Conservation (phyloP, 139 green algal species). For the Asterochloris sp. region DNA sequence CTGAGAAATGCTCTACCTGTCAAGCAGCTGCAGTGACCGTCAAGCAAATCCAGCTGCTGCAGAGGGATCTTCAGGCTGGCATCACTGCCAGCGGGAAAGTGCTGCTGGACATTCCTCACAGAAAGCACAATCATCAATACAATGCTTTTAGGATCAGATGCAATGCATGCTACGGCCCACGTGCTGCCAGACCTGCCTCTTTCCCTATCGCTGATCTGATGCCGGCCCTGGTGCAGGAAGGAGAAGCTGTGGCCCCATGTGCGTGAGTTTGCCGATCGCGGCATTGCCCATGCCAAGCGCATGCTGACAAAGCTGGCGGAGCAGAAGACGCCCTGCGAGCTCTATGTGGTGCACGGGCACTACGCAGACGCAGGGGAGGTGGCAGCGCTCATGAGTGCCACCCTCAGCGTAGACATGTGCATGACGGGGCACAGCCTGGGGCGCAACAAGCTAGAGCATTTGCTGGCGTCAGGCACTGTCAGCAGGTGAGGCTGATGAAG, state of each 20-base stretch:
- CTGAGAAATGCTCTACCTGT: too few relatives aligned
- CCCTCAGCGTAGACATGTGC: slow-evolving; percentile 85
- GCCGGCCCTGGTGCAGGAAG: slow-evolving; percentile 47
- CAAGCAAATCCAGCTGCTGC: too few relatives aligned
- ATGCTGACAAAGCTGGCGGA: slow-evolving; percentile 57
- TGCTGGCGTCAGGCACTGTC: slow-evolving; percentile 63
- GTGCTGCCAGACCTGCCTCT: not conserved
- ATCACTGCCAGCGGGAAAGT: too few relatives aligned
- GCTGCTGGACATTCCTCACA: too few relatives aligned
- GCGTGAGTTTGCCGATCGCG: slow-evolving; percentile 86
- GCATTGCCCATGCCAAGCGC: slow-evolving; percentile 54
- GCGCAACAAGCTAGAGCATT: slow-evolving; percentile 92
- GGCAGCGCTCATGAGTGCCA: slow-evolving; percentile 67
- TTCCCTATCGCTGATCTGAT: not conserved
- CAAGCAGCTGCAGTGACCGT: too few relatives aligned
- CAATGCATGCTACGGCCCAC: not conserved
- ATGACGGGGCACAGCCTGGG: slow-evolving; percentile 92
- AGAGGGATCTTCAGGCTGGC: too few relatives aligned
- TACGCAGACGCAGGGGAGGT: slow-evolving; percentile 83
- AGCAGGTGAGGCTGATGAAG: not conserved
- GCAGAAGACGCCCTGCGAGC: slow-evolving; percentile 53
- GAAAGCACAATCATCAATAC: too few relatives aligned
- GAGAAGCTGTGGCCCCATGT: slow-evolving; percentile 91
- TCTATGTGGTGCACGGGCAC: slow-evolving; percentile 76
- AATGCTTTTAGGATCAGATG: not conserved